Base-by-base conservation (phyloP, 164 flowering plant species). In the Kalanchoe fedtschenkoi region DNA sequence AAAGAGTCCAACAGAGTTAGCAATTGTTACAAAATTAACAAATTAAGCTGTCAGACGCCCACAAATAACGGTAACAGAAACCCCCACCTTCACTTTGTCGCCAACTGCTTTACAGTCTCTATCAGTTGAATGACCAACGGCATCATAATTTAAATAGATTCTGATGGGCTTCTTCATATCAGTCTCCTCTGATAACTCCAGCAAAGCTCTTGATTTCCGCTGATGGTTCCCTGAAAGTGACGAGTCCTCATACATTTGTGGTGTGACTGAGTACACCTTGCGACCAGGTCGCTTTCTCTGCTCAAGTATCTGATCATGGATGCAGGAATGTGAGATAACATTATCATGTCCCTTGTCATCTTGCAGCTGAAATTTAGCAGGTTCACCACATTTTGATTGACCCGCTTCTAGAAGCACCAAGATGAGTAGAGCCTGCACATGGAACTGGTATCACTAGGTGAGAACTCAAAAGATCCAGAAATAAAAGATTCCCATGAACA, bases 121-220 rank as follows among this genome's bases (percentile, higher is more conserved):
- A 68, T 95, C 99, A 42, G 83, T 76, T 6, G 99, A 91, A 67
- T 86, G 99, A 29, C 99, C 97, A 66, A 95, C 99, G 61, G 97
- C 97, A 82, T 91, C 97, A 79, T 91, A 95, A 72, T 95, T 95
- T 46, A 95, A 70, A 77, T 77, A 95, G 66, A 95, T 95, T 72
- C 99, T 89, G 44, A 95, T 91, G 33, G 97, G 96, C 66, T 76
- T 77, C 69, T 79, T 84, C 22, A 62, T 81, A 71, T 78, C 72
- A 7, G 57, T 15, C 19, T 42, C 39, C 26, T 65, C 63, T 16
- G 84, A 72, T 29, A 75, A 19, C 28, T 74, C 80, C 44, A 95
- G 93, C 77, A 91, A 77, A 62, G 82, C 69, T 72, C 99, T 81
- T 56, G 96, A 91, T 68, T 68, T 81, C 15, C 68, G 69, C 26